Base-by-base conservation (phyloP, 2,329 filamentous ascomycete genomes). In the Aspergillus puulaauensis region DNA sequence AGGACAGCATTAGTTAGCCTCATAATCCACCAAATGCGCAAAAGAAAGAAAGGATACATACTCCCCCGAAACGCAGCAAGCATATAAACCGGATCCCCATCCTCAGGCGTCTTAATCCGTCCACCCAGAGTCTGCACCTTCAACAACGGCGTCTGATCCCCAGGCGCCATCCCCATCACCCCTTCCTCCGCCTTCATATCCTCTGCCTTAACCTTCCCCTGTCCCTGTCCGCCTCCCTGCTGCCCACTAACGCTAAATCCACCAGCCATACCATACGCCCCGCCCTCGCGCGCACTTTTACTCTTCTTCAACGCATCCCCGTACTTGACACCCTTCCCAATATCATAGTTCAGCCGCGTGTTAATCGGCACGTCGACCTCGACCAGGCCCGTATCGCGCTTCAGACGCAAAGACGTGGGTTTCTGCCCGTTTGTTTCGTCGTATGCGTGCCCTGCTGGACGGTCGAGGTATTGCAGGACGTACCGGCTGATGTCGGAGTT, bases 331-430 rank as follows among this genome's bases (percentile, higher is more conserved):
- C 91, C 93, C 77, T 93, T 92, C 64, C 85, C 83, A 64, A 88
- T 84, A 77, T 98, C 92, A 80, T 96, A 98, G 70, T 90, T 88
- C 56, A 78, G 73, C 48, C 81, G 79, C 61, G 86, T 87, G 78
- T 87, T 86, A 66, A 97, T 81, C 4, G 91, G 91, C n/a, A 97
- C 83, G 73, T 99, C 95, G 52, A 98, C 82, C 77, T 99, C 95
- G 56, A 97, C 81, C 77, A 97, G 90, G 56, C 93, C 93, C 0
- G 90, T 85, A 56, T 83, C 79, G 14, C 88, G 84, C 79, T 98
- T 99, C 72, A 96, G 79, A 64, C 93, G 91, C 68, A 98, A 80
- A 66, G 89, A 86, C 15, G 85, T 79, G 11, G 93, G 90, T 55
- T 82, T 80, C 31, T 83, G 80, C 15, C 78, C 76, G 52, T 78